A percentile compares a stretch with the other conserved stretches of the same genome.
phyloP scores from a whole-genome alignment of 495 filamentous ascomycete genomes.

The Lasiosphaeris hirsuta region DNA sequence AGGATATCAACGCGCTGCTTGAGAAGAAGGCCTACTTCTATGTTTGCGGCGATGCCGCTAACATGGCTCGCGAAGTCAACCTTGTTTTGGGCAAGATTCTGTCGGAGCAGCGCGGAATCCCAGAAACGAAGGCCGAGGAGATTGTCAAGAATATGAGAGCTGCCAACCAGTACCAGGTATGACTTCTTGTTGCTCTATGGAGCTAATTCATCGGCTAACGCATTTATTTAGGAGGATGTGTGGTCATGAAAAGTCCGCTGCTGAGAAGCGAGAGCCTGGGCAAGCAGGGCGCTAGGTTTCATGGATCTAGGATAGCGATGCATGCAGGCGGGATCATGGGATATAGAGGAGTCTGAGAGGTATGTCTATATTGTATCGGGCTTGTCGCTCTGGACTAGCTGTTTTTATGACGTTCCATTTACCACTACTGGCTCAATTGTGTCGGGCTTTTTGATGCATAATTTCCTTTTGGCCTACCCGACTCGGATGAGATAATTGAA shows the following conservation, averaged over 20 bases:
- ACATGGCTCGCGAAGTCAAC: conserved; percentile 98
- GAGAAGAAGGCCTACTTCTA: conserved; percentile 91
- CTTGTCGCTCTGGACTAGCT: conserved; percentile 8
- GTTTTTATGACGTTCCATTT: neutral
- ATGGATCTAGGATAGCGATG: conserved; percentile 12
- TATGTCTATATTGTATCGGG: conserved; percentile 16
- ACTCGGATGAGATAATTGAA: too few relatives aligned
- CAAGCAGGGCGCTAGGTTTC: conserved; percentile 14
- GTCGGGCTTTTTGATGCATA: neutral
- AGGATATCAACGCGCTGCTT: conserved; percentile 83
- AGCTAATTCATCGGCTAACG: conserved; percentile 22
- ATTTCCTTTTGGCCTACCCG: neutral
- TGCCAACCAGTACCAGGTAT: conserved; percentile 89
- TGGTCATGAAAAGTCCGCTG: conserved; percentile 61
- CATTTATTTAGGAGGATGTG: conserved; percentile 64
- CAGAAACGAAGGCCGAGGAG: conserved; percentile 84
- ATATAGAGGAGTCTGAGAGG: conserved; percentile 18
- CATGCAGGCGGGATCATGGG: conserved; percentile 10
- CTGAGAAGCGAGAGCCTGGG: neutral
- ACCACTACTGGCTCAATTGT: neutral
- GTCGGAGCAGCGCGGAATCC: conserved; percentile 72
- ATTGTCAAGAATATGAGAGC: conserved; percentile 94
- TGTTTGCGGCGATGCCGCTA: conserved; percentile 95
- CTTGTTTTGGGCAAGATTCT: conserved; percentile 79
- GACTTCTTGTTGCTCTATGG: conserved; percentile 12